Evolutionary conservation across 345 rosid species (phyloP).

Genomic region (Salix caprea): DNA sequence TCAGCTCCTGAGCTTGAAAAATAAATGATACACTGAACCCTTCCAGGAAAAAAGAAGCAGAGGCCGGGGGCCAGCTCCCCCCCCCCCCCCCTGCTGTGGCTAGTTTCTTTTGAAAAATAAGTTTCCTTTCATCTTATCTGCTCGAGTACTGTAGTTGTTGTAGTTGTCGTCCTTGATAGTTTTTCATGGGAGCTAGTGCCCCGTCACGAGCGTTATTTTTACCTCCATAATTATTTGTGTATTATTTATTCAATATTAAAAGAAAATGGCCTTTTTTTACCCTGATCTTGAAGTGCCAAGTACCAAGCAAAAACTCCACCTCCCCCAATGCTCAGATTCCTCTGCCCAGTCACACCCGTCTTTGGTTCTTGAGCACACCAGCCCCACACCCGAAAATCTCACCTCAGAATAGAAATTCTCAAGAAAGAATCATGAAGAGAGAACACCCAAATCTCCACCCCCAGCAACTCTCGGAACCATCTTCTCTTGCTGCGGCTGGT

Average conservation of each 20-base stretch:
- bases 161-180: constrained; percentile 20
- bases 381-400: constrained; percentile 4
- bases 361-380: constrained; percentile 20
- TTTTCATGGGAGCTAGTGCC: constrained; percentile 47
- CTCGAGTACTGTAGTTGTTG: constrained; percentile 16
- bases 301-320: constrained; percentile 22
- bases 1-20: not conserved
- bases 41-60: not conserved
- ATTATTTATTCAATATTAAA: not conserved
- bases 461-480: constrained; percentile 5
- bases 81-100: not conserved
- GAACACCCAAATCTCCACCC: constrained; percentile 39
- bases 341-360: constrained; percentile 21
- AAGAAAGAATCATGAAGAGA: constrained; percentile 40
- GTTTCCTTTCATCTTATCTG: constrained; percentile 32
- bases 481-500: not conserved
- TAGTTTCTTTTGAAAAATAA: not conserved
- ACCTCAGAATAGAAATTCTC: not conserved
- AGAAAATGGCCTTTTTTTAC: not conserved
- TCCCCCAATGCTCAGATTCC: constrained; percentile 42
- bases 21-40: not conserved
- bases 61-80: not conserved
- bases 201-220: constrained; percentile 40
- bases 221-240: not conserved
- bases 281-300: constrained; percentile 39